Evolutionary conservation across 371 early-diverging fungal genomes (phyloP), one percentile per base, ranked within the genome.

Genomic region (Antonospora locustae): DNA sequence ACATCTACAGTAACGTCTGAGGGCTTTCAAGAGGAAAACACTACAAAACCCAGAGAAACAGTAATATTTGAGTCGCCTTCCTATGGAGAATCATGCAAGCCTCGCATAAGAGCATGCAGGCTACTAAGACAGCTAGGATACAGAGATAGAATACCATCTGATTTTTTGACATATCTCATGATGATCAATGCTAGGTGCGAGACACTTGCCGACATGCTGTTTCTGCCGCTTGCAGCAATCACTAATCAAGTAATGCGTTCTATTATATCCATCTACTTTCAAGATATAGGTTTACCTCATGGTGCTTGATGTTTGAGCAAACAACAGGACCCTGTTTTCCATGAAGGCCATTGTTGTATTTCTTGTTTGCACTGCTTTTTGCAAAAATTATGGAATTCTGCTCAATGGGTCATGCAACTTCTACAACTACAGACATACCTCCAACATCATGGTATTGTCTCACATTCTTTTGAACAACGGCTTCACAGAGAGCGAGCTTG

Each of bases 1-100:
- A 81, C 84, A 0, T 84, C 84, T 22, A 82, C 80, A 0, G 86
- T 88, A 51, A 75, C 78, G 27, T 79, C 84, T 0, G 84, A 83
- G 29, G 88, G 88, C 12, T 84, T 78, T 59, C 80, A 79, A 24
- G 69, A 55, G 3, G 88, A 81, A 78, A 83, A 87, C 57, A 43
- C 75, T 70, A 84, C 79, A 2, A 89, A 89, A 66, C 88, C 87
- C 6, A 45, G 76, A 45, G 67, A 84, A 3, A 86, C 88, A 0
- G 81, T 78, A 47, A 72, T 75, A n/a, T 79, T 89, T 43, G 90
- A 89, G 65, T 83, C 83, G 7, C 75, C 69, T 0, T 77, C 79
- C 17, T 11, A 9, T 9, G 17, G 48, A 29, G 47, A 47, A 29
- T 16, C 22, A 3, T 4, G 4, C 19, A 27, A 16, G 5, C 50